Evolutionary conservation across 2,329 filamentous ascomycete species (phyloP).

Genomic region (Talaromyces islandicus): DNA sequence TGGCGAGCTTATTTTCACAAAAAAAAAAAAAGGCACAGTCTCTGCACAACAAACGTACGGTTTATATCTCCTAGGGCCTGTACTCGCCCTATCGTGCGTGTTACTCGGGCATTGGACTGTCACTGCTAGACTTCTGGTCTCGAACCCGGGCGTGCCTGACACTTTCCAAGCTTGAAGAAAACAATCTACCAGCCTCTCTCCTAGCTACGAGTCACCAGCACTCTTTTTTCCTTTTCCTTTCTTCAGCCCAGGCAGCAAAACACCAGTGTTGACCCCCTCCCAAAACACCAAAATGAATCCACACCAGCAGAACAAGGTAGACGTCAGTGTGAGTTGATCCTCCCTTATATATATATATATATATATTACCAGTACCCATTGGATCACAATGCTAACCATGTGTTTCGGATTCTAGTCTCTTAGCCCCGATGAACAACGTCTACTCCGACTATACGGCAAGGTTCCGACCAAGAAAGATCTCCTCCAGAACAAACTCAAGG

Average conservation of each 20-base stretch:
- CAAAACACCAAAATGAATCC: slow-evolving; percentile 68
- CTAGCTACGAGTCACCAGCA: not conserved
- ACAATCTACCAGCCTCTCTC: not conserved
- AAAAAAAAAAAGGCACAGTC: too few species aligned
- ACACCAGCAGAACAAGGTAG: slow-evolving; percentile 97
- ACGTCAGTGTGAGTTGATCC: slow-evolving; percentile 70
- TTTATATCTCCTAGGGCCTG: not conserved
- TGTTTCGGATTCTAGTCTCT: slow-evolving; percentile 58
- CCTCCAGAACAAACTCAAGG: slow-evolving; percentile 94
- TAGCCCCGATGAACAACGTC: slow-evolving; percentile 88
- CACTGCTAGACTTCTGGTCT: not conserved
- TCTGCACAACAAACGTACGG: not conserved
- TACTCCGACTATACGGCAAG: slow-evolving; percentile 97
- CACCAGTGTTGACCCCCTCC: not conserved
- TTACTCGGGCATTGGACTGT: not conserved
- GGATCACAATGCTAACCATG: not conserved
- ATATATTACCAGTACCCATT: too few species aligned
- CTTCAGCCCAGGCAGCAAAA: not conserved
- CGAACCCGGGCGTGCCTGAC: not conserved
- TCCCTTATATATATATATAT: not conserved
- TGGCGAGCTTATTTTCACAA: not conserved
- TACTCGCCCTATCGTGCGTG: not conserved
- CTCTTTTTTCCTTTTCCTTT: not conserved
- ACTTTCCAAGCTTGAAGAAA: not conserved
- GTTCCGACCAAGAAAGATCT: slow-evolving; percentile 93